Evolutionary conservation across 2,329 filamentous ascomycete genomes (phyloP).

Genomic region (Chaetomium sp.): DNA sequence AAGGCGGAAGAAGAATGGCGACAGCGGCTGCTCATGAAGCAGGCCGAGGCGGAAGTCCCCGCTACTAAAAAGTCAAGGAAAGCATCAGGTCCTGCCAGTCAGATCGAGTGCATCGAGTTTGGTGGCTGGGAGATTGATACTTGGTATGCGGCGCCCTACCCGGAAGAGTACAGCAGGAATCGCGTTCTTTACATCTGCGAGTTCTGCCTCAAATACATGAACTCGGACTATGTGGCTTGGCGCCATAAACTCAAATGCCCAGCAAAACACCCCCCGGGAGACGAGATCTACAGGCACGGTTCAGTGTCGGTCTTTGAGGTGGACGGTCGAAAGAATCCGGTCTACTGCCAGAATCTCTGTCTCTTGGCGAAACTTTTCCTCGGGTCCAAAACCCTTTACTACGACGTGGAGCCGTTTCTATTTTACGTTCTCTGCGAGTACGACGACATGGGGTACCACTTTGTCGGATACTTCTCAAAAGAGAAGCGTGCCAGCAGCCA

Average conservation of each 20-base stretch:
- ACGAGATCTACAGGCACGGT: slow-evolving; percentile 93
- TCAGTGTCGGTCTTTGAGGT: slow-evolving; percentile 97
- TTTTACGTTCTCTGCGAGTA: slow-evolving; percentile 98
- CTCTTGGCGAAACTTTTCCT: slow-evolving; percentile 94
- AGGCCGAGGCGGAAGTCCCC: slow-evolving; percentile 65
- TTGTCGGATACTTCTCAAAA: slow-evolving; percentile 99
- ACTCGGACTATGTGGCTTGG: slow-evolving; percentile 97
- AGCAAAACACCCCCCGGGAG: slow-evolving; percentile 93
- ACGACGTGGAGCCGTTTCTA: slow-evolving; percentile 94
- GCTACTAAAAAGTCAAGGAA: slow-evolving; percentile 69
- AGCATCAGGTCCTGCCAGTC: slow-evolving; percentile 81
- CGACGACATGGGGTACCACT: slow-evolving; percentile 88
- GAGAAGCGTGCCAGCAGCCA: slow-evolving; percentile 93
- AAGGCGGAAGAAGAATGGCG: slow-evolving; percentile 93
- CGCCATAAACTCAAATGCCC: slow-evolving; percentile 96
- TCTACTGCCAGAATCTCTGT: slow-evolving; percentile 98
- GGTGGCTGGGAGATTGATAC: slow-evolving; percentile 98
- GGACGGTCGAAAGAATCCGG: slow-evolving; percentile 92
- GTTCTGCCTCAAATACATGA: slow-evolving; percentile 99
- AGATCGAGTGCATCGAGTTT: slow-evolving; percentile 99
- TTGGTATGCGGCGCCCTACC: slow-evolving; percentile 98
- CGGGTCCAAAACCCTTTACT: slow-evolving; percentile 98
- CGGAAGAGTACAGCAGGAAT: slow-evolving; percentile 96
- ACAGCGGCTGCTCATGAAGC: slow-evolving; percentile 59
- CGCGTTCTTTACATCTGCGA: slow-evolving; percentile 98